Evolutionary conservation across 2,329 filamentous ascomycete genomes (phyloP).

Genomic region (Fusarium multiceps): DNA sequence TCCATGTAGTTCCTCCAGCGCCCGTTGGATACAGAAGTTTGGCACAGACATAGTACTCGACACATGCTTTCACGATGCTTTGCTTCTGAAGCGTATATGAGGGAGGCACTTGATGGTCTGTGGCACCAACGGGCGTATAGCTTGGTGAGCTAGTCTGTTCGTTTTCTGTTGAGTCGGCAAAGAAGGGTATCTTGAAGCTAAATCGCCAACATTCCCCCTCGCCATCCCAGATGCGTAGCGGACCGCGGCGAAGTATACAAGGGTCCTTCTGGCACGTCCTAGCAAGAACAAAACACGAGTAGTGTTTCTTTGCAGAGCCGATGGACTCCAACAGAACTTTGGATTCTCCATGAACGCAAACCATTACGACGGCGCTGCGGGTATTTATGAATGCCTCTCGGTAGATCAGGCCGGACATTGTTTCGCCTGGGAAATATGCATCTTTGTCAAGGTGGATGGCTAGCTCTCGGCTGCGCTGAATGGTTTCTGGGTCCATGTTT

Average conservation of each 20-base stretch:
- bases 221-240: slow-evolving; percentile 40
- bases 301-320: too few species aligned
- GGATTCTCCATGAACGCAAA: slow-evolving; percentile 29
- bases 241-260: slow-evolving; percentile 17
- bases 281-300: slow-evolving; percentile 17
- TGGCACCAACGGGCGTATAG: background rate
- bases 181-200: slow-evolving; percentile 45
- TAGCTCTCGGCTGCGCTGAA: background rate
- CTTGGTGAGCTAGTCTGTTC: background rate
- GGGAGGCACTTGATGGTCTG: slow-evolving; percentile 6
- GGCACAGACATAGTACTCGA: slow-evolving; percentile 52
- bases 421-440: slow-evolving; percentile 41
- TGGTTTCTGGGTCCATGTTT: background rate
- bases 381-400: slow-evolving; percentile 39
- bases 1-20: background rate
- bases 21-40: slow-evolving; percentile 28
- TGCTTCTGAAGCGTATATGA: background rate
- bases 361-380: slow-evolving; percentile 30
- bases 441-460: slow-evolving; percentile 23
- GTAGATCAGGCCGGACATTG: slow-evolving; percentile 43
- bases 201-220: background rate
- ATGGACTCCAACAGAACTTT: too few species aligned
- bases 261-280: background rate
- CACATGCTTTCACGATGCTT: background rate
- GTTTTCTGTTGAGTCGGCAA: slow-evolving; percentile 1